A percentile compares a stretch with the other conserved stretches of the same genome.
Conservation (phyloP, 2,329 filamentous ascomycete species). For the Phaeosphaeriaceae sp. region DNA sequence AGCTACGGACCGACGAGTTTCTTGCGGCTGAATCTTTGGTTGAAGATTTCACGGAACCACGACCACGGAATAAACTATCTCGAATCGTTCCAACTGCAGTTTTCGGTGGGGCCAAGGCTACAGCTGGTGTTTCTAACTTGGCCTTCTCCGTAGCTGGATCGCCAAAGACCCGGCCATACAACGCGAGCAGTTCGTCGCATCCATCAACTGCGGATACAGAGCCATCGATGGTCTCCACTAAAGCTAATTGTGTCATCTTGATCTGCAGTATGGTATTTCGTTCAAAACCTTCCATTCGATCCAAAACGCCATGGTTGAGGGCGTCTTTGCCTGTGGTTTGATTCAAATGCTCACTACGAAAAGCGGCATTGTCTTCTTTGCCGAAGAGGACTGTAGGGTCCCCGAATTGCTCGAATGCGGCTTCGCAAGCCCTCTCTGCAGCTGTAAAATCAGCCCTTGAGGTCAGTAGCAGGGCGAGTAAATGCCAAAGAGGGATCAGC, state of each 20-base stretch:
- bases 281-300: constrained; percentile 82
- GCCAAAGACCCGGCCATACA: constrained; percentile 84
- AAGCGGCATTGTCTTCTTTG: constrained; percentile 57
- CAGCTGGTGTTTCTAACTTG: constrained; percentile 50
- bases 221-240: constrained; percentile 84
- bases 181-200: constrained; percentile 79
- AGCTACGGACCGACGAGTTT: constrained; percentile 34
- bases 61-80: constrained; percentile 76
- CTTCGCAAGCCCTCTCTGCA: constrained; percentile 83
- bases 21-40: constrained; percentile 23
- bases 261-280: constrained; percentile 90
- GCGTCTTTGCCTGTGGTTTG: constrained; percentile 23
- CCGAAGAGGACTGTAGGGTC: constrained; percentile 74
- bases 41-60: constrained; percentile 37
- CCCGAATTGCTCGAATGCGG: constrained; percentile 88
- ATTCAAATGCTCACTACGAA: constrained; percentile 72
- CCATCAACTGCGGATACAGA: constrained; percentile 86
- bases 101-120: constrained; percentile 63
- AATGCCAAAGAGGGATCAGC: constrained; percentile 86
- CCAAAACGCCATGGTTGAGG: constrained; percentile 63
- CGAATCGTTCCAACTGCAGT: constrained; percentile 70
- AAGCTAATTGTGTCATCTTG: constrained; percentile 89
- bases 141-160: constrained; percentile 52
- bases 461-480: constrained; percentile 83
- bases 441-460: constrained; percentile 84